Evolutionary conservation across 2,329 filamentous ascomycete species (phyloP).

Genomic region (Penicillium sp.): DNA sequence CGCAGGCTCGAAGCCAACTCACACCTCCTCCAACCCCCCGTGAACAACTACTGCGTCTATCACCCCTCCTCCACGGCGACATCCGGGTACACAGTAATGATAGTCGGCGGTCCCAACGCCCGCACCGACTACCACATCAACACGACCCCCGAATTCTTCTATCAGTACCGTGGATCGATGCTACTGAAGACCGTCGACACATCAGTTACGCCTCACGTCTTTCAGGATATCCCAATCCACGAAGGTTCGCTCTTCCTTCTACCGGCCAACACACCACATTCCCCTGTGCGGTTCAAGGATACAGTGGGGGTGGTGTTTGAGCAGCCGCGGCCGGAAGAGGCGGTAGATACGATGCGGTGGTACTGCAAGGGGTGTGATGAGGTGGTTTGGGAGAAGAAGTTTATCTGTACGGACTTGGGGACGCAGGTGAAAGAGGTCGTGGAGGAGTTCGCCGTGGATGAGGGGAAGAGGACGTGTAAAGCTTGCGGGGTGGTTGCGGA

Average conservation of each 20-base stretch:
- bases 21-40: constrained; percentile 88
- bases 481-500: constrained; percentile 78
- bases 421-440: constrained; percentile 95
- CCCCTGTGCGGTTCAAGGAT: constrained; percentile 88
- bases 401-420: constrained; percentile 87
- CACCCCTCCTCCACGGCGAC: constrained; percentile 70
- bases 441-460: constrained; percentile 74
- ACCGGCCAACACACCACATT: constrained; percentile 93
- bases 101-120: constrained; percentile 94
- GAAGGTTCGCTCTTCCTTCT: constrained; percentile 95
- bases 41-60: constrained; percentile 98
- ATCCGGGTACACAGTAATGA: constrained; percentile 88
- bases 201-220: constrained; percentile 56
- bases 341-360: constrained; percentile 83
- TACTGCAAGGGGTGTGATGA: constrained; percentile 76
- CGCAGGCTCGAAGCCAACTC: constrained; percentile 86
- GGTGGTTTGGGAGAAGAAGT: constrained; percentile 82
- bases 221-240: constrained; percentile 84
- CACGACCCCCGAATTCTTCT: constrained; percentile 95
- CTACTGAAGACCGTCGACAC: constrained; percentile 86
- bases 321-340: constrained; percentile 73
- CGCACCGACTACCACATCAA: constrained; percentile 99
- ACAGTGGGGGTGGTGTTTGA: constrained; percentile 95
- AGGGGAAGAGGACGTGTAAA: constrained; percentile 73
- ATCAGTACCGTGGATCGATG: constrained; percentile 93